Conservation (phyloP, 495 filamentous ascomycete species). For the Cladorrhinum samala region DNA sequence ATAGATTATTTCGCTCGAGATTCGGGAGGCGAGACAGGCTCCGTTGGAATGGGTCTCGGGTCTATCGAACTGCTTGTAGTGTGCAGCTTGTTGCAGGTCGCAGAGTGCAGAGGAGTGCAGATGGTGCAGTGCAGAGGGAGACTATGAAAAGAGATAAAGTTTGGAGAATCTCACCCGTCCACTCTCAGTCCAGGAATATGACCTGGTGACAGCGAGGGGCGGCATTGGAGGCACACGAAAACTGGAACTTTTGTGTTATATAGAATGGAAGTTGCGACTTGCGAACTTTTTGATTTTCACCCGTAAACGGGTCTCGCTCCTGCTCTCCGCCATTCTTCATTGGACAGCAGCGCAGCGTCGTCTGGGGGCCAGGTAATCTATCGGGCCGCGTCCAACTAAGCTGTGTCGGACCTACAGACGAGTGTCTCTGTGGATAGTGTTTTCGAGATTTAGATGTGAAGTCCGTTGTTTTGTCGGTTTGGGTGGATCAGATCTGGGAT, state of each 20-base stretch:
- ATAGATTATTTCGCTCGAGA: neutral
- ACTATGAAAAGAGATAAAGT: neutral
- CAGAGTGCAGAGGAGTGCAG: neutral
- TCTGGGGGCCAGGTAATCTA: conserved; percentile 17
- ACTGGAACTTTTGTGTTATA: conserved; percentile 10
- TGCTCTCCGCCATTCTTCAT: neutral
- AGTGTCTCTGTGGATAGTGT: neutral
- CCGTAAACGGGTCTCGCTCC: neutral
- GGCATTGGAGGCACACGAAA: neutral
- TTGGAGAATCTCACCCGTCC: no score
- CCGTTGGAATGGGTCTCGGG: conserved; percentile 1
- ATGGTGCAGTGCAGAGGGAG: no score
- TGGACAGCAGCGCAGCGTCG: neutral
- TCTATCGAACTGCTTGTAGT: no score
- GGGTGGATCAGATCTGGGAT: conserved; percentile 16
- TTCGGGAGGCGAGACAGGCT: neutral
- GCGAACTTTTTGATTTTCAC: neutral
- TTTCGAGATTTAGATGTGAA: neutral
- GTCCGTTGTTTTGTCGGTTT: neutral
- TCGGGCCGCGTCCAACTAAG: conserved; percentile 18
- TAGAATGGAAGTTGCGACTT: conserved; percentile 11
- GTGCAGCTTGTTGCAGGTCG: no score
- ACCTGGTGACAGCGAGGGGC: neutral
- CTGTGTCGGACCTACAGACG: conserved; percentile 17
- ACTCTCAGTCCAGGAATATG: no score